A percentile compares a stretch with the other conserved stretches of the same genome.
Conservation (phyloP, 2,329 filamentous ascomycete species). For the Aphanocladium album region DNA sequence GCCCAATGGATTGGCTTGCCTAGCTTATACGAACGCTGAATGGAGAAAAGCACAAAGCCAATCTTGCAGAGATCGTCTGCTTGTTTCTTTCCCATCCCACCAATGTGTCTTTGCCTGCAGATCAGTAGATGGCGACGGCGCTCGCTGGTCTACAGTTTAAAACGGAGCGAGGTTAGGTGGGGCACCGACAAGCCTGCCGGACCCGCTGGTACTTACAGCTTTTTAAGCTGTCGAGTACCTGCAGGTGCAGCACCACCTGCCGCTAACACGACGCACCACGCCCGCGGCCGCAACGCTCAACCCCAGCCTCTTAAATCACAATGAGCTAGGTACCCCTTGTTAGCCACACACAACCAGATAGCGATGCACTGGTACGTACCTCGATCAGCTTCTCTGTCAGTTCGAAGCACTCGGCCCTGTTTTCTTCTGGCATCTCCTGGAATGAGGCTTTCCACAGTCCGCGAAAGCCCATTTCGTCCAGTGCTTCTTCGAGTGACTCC, state of each 20-base stretch:
- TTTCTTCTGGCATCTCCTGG: slow-evolving; percentile 43
- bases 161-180: background rate
- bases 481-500: slow-evolving; percentile 44
- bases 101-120: too few species aligned
- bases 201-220: background rate
- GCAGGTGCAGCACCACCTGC: background rate
- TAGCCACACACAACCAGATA: background rate
- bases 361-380: slow-evolving; percentile 33
- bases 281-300: background rate
- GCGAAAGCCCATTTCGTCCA: slow-evolving; percentile 58
- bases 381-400: slow-evolving; percentile 58
- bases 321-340: slow-evolving; percentile 7
- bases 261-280: background rate
- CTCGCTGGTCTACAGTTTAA: too few species aligned
- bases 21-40: too few species aligned
- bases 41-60: too few species aligned
- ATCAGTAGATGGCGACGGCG: too few species aligned
- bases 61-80: too few species aligned
- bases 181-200: background rate
- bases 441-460: slow-evolving; percentile 57
- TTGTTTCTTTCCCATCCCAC: too few species aligned
- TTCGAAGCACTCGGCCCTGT: slow-evolving; percentile 46
- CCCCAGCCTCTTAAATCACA: slow-evolving; percentile 3
- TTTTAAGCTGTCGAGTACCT: background rate
- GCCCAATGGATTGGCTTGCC: background rate